Base-by-base conservation (phyloP, 2,329 filamentous ascomycete genomes). In the Phialophora verrucosa region DNA sequence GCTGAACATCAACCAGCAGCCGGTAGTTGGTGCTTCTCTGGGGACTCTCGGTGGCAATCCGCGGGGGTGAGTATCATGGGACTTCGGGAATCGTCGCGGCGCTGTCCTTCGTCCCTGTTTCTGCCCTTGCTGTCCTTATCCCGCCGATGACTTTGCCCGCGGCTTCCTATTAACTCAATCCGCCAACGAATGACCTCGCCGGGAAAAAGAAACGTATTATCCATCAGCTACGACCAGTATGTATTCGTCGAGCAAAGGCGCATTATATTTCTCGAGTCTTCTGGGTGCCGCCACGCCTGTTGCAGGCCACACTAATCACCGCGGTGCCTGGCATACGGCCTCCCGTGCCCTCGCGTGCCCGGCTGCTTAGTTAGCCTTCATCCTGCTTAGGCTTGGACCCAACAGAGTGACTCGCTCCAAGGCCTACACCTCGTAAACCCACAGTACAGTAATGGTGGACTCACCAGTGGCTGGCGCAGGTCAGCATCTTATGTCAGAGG, bases 401-500 rank as follows among this genome's bases (percentile, higher is more conserved):
- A 17, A 4, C 35, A 8, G 35, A 42, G 35, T 2, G 14, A 38
- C 38, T 59, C 56, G 20, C n/a, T 50, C 14, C 49, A 51, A 49
- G 14, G 27, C 20, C 11, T 27, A 44, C 17, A 14, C 44, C 51
- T 57, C 50, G 25, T 54, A 31, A 62, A 57, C 25, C 60, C 53
- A 62, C 60, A 61, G 49, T 51, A 61, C 59, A 61, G 49, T 61
- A 54, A 60, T 50, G 47, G 49, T 53, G 50, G 35, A 47, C 50
- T 35, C 29, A 11, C 14, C 31, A 35, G 51, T 57, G 60, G 60
- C 23, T 35, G 23, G 60, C 25, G 17, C 57, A 65, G 51, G 53
- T 65, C 59, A 62, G 51, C 63, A 59, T 62, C 63, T 65, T 65
- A 65, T 65, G 63, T 65, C 63, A 65, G 63, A 62, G n/a, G 50